Conservation (phyloP, 441 rosid genomes). For the Sinapis alba region DNA sequence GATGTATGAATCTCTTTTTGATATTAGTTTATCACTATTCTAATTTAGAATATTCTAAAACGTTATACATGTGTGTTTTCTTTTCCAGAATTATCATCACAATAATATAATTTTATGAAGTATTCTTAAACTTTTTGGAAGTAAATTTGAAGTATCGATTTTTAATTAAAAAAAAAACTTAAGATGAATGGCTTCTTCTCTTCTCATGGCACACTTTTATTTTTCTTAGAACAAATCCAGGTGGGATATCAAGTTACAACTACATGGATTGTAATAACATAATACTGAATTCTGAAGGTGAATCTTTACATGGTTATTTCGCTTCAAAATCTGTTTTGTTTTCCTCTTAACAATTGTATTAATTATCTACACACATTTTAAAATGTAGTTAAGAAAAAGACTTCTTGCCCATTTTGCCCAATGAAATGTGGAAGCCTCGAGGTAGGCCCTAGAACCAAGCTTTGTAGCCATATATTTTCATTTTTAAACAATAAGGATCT, state of each 20-base stretch:
- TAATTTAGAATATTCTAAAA: background rate
- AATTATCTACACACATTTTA: background rate
- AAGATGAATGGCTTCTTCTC: background rate
- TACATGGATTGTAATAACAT: conserved; percentile 57
- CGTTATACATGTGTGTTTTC: background rate
- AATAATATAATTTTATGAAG: background rate
- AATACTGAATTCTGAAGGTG: conserved; percentile 68
- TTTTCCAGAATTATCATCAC: background rate
- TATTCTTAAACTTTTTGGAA: background rate
- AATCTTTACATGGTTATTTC: conserved; percentile 12
- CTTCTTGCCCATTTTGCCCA: conserved; percentile 77
- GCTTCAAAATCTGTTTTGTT: background rate
- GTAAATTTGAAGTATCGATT: background rate
- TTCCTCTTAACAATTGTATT: background rate
- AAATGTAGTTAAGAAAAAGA: conserved; percentile 57
- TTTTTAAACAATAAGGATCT: background rate
- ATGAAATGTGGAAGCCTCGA: conserved; percentile 62
- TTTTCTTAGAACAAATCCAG: background rate
- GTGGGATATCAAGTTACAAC: conserved; percentile 38
- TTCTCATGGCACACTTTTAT: background rate
- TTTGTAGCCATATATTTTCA: background rate
- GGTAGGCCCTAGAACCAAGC: conserved; percentile 42
- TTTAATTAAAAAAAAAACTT: background rate
- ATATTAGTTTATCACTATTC: background rate
- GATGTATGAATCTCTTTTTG: background rate